Evolutionary conservation across 2,329 filamentous ascomycete species (phyloP), one percentile per base, ranked within the genome.

Genomic region (Botrytis cinerea): DNA sequence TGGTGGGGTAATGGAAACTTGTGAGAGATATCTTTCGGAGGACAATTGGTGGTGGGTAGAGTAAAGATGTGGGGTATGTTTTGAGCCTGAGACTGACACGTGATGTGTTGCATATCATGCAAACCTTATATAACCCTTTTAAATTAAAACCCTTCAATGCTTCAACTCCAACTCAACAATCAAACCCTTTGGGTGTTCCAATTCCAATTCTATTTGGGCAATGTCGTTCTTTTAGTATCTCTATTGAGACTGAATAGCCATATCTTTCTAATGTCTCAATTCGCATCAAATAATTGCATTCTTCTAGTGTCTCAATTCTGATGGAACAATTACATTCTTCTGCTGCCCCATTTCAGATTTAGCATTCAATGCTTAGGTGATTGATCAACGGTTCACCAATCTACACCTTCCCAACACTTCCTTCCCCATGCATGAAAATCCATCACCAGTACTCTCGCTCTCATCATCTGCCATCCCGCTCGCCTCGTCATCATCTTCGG

Each of bases 141-240:
- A n/a, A n/a, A 32, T 32, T 32, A n/a, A 12, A 6, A 51, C 2
- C 25, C n/a, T 51, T 51, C 10, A 51, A 51, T 14, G 2, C 25
- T 16, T n/a, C 10, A 51, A n/a, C 25, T n/a, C 1, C 25, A n/a
- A 14, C 12, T n/a, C 10, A 51, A 25, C 2, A 51, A n/a, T n/a
- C 10, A 51, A 51, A 51, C 1, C 4, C 48, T n/a, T n/a, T n/a
- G 22, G n/a, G n/a, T 51, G 12, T n/a, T 28, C 28, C 28, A 2
- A 28, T 28, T n/a, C 10, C 2, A 16, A 2, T 51, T n/a, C 4
- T n/a, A 12, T 1, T n/a, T 51, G 5, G 2, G n/a, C 5, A 51
- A 7, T n/a, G 4, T 0, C 7, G 6, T n/a, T n/a, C 4, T 14
- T 51, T 4, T 16, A 14, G 9, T 16, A 0, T 16, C 0, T 2